phyloP scores from a whole-genome alignment of 176 grass and related monocot genomes.

The Avena insularis region DNA sequence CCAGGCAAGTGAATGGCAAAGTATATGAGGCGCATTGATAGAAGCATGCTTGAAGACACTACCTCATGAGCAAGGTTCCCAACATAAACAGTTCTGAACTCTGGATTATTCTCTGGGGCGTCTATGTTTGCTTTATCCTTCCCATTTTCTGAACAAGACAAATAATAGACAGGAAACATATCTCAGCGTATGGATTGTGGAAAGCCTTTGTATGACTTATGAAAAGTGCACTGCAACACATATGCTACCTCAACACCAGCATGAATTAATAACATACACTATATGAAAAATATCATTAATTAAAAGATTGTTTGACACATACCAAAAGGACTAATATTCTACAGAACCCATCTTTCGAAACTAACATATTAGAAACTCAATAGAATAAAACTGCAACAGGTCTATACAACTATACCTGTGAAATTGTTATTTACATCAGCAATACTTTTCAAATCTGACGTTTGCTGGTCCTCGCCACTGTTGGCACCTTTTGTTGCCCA shows the following conservation, averaged over 20 bases:
- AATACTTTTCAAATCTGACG: constrained; percentile 68
- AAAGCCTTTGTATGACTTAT: constrained; percentile 27
- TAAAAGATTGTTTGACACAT: constrained; percentile 3
- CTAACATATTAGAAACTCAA: not conserved
- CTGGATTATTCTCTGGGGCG: constrained; percentile 78
- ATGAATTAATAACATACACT: constrained; percentile 17
- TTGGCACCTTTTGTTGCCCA: constrained; percentile 83
- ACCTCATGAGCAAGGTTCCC: constrained; percentile 87
- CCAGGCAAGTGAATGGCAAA: not conserved
- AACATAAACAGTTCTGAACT: constrained; percentile 85
- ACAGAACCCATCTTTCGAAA: constrained; percentile 1
- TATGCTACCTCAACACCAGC: not conserved
- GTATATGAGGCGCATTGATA: not conserved
- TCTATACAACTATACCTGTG: constrained; percentile 50
- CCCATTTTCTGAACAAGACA: constrained; percentile 53
- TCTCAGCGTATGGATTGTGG: not conserved
- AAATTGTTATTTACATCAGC: constrained; percentile 62
- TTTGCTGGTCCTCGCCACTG: constrained; percentile 60
- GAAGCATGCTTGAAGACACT: constrained; percentile 21
- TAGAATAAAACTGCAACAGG: not conserved
- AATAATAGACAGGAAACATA: constrained; percentile 3
- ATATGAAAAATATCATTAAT: not conserved
- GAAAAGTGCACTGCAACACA: not conserved
- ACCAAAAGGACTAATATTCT: not conserved
- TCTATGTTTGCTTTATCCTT: constrained; percentile 66